phyloP scores from a whole-genome alignment of 768 basidiomycete species.

The Boletus reticuloceps region DNA sequence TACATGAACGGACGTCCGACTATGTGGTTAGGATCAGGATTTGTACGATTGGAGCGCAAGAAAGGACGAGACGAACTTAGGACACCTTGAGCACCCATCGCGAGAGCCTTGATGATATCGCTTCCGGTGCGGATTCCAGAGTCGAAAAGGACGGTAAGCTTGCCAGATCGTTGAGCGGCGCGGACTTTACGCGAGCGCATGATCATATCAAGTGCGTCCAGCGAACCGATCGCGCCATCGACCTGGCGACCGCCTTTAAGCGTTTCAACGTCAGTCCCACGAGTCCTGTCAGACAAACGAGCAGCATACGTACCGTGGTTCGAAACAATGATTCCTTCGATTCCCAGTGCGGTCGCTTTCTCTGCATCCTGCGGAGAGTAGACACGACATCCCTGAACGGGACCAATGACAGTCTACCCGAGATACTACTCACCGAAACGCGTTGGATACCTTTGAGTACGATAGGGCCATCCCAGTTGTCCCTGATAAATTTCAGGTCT shows the following conservation, averaged over 20 bases:
- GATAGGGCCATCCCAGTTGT: conserved; percentile 77
- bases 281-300: background rate
- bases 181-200: conserved; percentile 58
- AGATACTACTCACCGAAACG: conserved; percentile 44
- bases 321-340: conserved; percentile 47
- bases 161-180: conserved; percentile 56
- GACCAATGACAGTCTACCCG: background rate
- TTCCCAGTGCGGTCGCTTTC: conserved; percentile 42
- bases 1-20: conserved; percentile 78
- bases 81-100: conserved; percentile 81
- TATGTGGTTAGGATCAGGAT: conserved; percentile 23
- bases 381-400: background rate
- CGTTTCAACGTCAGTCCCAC: background rate
- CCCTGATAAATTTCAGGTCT: conserved; percentile 61
- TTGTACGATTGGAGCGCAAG: background rate
- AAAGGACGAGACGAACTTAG: conserved; percentile 48
- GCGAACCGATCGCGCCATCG: conserved; percentile 76
- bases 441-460: conserved; percentile 77
- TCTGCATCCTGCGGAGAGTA: conserved; percentile 42
- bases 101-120: conserved; percentile 83
- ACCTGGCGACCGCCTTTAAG: conserved; percentile 66
- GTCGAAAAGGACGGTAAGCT: conserved; percentile 62
- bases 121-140: conserved; percentile 82
- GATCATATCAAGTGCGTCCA: conserved; percentile 70
- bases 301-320: conserved; percentile 33